Percentiles rank a stretch among this genome's conserved stretches.
Evolutionary conservation across 1,139 yeast genomes (phyloP).

Genomic region (Saccharomycopsis crataegensis): DNA sequence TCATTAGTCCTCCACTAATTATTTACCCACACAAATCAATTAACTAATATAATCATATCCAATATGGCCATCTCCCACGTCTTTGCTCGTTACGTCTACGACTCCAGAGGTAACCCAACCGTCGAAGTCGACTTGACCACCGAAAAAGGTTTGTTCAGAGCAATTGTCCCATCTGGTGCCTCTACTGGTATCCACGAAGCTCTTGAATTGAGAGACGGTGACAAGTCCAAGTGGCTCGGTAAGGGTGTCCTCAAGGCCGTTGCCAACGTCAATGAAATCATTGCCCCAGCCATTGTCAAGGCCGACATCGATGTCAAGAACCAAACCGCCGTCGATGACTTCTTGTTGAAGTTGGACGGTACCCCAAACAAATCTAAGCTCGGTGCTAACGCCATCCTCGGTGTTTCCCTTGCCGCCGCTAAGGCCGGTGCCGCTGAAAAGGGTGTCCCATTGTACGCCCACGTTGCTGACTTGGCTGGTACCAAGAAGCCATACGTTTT

Average conservation of each 20-base stretch:
- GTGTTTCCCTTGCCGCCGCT: constrained; percentile 73
- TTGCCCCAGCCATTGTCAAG: constrained; percentile 67
- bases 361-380: constrained; percentile 73
- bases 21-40: neutral
- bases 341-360: constrained; percentile 62
- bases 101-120: constrained; percentile 74
- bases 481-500: constrained; percentile 56
- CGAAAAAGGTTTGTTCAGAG: constrained; percentile 64
- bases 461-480: constrained; percentile 53
- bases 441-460: constrained; percentile 63
- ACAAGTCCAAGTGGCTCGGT: constrained; percentile 73
- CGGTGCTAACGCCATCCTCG: constrained; percentile 79
- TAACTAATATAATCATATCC: neutral
- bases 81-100: constrained; percentile 74
- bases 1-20: neutral
- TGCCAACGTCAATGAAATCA: constrained; percentile 64
- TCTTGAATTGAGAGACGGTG: constrained; percentile 75
- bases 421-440: constrained; percentile 78
- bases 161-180: constrained; percentile 82
- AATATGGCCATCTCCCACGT: constrained; percentile 45
- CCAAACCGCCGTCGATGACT: constrained; percentile 61
- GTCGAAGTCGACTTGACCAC: constrained; percentile 77
- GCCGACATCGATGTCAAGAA: constrained; percentile 54
- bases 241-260: constrained; percentile 79
- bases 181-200: constrained; percentile 81